Conservation (phyloP, 148 eudicot species). For the Hydrangea macrophylla region DNA sequence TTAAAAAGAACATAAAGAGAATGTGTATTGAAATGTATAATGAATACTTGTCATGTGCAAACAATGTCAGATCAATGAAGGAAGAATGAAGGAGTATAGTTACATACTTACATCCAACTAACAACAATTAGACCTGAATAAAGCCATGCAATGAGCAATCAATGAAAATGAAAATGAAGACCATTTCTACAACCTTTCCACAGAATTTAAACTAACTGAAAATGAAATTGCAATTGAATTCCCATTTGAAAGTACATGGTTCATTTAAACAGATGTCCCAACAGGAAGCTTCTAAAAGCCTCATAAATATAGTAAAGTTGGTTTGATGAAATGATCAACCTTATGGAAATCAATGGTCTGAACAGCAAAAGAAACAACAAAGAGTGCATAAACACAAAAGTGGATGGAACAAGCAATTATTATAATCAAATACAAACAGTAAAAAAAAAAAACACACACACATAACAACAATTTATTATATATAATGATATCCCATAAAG, state of each 20-base stretch:
- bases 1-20: background rate
- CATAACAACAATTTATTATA: background rate
- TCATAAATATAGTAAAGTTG: too few species aligned
- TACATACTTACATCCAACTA: background rate
- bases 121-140: slow-evolving; percentile 6
- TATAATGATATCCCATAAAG: background rate
- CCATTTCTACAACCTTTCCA: background rate
- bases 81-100: background rate
- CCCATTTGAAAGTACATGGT: background rate
- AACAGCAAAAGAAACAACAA: background rate
- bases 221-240: background rate
- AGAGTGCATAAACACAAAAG: background rate
- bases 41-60: too few species aligned
- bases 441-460: background rate
- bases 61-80: background rate
- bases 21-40: background rate
- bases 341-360: background rate
- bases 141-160: background rate
- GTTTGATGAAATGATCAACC: background rate
- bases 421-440: background rate
- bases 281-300: background rate
- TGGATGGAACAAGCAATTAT: background rate
- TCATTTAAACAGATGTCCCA: background rate
- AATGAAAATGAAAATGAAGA: background rate
- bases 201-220: background rate